Percentiles rank a stretch among this genome's conserved stretches.
Conservation (phyloP, 108 stramenopile genomes). For the Cyclostephanos tholiformis region DNA sequence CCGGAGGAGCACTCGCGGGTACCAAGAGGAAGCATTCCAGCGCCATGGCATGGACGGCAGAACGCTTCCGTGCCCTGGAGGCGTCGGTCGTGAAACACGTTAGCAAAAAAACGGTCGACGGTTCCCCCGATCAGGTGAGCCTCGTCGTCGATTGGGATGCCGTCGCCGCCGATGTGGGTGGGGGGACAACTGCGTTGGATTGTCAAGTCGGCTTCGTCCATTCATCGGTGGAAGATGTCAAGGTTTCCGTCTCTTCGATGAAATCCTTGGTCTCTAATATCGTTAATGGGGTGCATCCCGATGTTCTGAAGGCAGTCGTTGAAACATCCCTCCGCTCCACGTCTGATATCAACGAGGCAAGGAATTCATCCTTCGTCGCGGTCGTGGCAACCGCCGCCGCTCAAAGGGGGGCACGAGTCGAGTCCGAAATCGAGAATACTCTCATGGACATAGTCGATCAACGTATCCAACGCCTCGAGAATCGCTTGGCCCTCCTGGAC, state of each 20-base stretch:
- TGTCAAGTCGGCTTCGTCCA: conserved; percentile 71
- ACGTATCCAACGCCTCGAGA: conserved; percentile 82
- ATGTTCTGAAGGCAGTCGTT: conserved; percentile 50
- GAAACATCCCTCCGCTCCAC: conserved; percentile 64
- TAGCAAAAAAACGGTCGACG: conserved; percentile 8
- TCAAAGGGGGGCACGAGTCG: conserved; percentile 52
- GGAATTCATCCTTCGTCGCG: conserved; percentile 59
- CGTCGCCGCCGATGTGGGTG: conserved; percentile 61
- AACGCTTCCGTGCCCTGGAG: conserved; percentile 31
- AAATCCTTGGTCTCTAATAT: conserved; percentile 47
- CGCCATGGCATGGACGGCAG: conserved; percentile 31
- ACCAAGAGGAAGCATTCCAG: conserved; percentile 38
- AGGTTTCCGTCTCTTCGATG: conserved; percentile 3
- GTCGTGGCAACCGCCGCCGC: conserved; percentile 59
- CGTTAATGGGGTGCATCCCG: conserved; percentile 55
- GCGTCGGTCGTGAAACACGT: conserved; percentile 20
- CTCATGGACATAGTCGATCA: conserved; percentile 75
- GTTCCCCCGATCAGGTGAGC: background rate
- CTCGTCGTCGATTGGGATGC: conserved; percentile 65
- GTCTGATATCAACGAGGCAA: conserved; percentile 52
- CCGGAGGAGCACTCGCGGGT: background rate
- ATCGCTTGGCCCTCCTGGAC: conserved; percentile 75
- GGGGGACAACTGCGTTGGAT: conserved; percentile 56
- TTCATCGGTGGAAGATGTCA: conserved; percentile 35
- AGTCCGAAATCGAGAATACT: conserved; percentile 53